These are phyloP conservation scores for Neofusicoccum laricinum DNA, from an alignment of 2,329 filamentous ascomycete genomes.

Conservation along the genomic window DNA sequence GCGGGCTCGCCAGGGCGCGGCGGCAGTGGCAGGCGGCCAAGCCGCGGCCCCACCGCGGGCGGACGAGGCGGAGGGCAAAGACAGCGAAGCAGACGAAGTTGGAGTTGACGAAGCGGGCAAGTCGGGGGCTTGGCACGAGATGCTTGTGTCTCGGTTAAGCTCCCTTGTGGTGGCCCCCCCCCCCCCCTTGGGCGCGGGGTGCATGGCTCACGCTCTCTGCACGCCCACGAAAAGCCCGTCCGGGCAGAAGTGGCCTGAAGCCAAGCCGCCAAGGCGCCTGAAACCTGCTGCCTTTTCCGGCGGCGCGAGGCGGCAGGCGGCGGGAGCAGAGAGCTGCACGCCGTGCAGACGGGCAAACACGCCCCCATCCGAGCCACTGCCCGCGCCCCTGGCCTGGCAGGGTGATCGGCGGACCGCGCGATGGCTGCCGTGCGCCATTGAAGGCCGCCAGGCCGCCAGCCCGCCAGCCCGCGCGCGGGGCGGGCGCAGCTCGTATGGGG, in stretches of 20 bases:
- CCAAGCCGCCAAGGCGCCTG: conserved; percentile 2
- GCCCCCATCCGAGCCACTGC: too few species aligned
- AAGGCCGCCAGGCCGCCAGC: too few species aligned
- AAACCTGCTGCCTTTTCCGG: conserved; percentile 3
- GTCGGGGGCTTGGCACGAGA: neutral
- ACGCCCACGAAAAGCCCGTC: neutral
- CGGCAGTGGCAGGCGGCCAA: neutral
- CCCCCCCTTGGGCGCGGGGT: neutral
- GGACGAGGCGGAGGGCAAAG: neutral
- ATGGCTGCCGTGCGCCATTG: conserved; percentile 1
- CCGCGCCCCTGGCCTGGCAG: too few species aligned
- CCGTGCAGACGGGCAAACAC: neutral
- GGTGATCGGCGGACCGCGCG: neutral
- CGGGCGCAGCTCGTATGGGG: too few species aligned
- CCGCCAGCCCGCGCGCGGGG: too few species aligned
- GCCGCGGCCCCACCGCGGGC: neutral
- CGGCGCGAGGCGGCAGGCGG: neutral
- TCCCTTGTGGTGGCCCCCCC: too few species aligned
- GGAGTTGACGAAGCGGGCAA: neutral
- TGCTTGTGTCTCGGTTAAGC: conserved; percentile 12
- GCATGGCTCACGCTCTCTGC: too few species aligned
- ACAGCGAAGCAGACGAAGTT: neutral
- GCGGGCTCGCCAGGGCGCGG: neutral
- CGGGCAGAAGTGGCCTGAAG: neutral
- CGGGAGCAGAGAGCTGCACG: neutral